Base-by-base conservation (phyloP, 495 filamentous ascomycete genomes). In the Tuber umbilicatum region DNA sequence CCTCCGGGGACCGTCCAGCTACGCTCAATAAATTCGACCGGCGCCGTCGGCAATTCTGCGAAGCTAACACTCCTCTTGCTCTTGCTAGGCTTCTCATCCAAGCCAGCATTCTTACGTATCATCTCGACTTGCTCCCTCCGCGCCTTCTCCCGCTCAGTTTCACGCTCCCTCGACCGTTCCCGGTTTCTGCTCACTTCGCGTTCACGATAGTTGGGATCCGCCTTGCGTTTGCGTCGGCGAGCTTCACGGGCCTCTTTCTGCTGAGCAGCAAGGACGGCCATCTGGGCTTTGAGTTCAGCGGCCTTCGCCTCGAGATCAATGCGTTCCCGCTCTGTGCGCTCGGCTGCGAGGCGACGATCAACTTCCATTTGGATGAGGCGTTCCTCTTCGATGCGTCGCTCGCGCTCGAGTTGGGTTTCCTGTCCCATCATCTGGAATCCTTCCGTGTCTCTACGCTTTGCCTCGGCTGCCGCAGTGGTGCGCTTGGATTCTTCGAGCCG, bases 131-230 rank as follows among this genome's bases (percentile, higher is more conserved):
- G 77, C 43, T 42, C 67, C 31, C 68, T 75, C 10, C 79, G 76
- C 14, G 74, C 79, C 68, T 74, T 73, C 68, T 73, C 76, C 35
- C 39, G 55, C 42, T 76, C 74, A 35, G 38, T 70, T 60, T 81
- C 80, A 10, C 80, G 80, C 19, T 50, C 74, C 40, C 68, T 73
- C 9, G 80, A 81, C 17, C 79, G 73, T 70, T 81, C 73, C 69
- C 76, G 76, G 21, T 72, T 74, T 1, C 76, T 47, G 2, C 16
- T 69, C 1, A 37, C 69, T 72, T 79, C 76, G n/a, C 74, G 71
- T 72, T 75, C 68, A 40, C 76, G 37, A 35, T 81, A 81, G 27
- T 71, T 79, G 16, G 75, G 73, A n/a, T 78, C 71, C 5, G 35
- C 39, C 17, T 35, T 72, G 23, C 76, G 79, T 43, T 72, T 73